These are phyloP conservation scores for Dothideomycetes sp. DNA, from an alignment of 2,329 filamentous ascomycete genomes.

Conservation along the genomic window DNA sequence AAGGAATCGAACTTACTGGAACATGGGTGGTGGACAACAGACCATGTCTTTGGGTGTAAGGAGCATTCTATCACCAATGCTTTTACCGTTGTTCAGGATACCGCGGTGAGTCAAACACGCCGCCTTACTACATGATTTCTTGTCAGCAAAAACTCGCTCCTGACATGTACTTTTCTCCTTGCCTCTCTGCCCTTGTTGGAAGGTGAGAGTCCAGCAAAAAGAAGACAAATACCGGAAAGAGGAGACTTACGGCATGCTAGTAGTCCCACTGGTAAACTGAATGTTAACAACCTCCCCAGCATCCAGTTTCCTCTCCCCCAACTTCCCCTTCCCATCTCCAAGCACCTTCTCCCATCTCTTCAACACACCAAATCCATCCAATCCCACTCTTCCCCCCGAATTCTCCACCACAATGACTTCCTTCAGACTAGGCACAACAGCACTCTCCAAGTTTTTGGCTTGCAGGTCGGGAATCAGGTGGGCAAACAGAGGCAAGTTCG, in stretches of 20 bases:
- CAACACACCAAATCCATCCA: conserved; percentile 32
- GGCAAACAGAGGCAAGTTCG: conserved; percentile 49
- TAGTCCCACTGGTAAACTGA: conserved; percentile 96
- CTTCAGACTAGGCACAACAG: conserved; percentile 58
- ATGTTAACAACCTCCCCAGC: conserved; percentile 78
- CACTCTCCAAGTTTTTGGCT: conserved; percentile 40
- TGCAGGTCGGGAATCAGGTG: conserved; percentile 43
- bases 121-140: conserved; percentile 56
- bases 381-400: conserved; percentile 46
- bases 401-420: conserved; percentile 75
- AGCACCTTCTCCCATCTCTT: conserved; percentile 38
- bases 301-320: conserved; percentile 43
- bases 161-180: too few species aligned
- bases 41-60: conserved; percentile 63
- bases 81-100: conserved; percentile 86
- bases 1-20: conserved; percentile 32
- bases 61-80: conserved; percentile 79
- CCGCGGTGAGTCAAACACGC: conserved; percentile 75
- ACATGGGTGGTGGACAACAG: conserved; percentile 51
- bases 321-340: conserved; percentile 33
- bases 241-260: conserved; percentile 48
- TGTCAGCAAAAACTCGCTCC: not conserved
- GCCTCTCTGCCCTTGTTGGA: too few species aligned
- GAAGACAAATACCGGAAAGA: too few species aligned
- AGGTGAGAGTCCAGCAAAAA: too few species aligned